A percentile compares a stretch with the other conserved stretches of the same genome.
These are phyloP conservation scores for Penstemon barbatus DNA, from an alignment of 257 asterid genomes.

Conservation along the genomic window DNA sequence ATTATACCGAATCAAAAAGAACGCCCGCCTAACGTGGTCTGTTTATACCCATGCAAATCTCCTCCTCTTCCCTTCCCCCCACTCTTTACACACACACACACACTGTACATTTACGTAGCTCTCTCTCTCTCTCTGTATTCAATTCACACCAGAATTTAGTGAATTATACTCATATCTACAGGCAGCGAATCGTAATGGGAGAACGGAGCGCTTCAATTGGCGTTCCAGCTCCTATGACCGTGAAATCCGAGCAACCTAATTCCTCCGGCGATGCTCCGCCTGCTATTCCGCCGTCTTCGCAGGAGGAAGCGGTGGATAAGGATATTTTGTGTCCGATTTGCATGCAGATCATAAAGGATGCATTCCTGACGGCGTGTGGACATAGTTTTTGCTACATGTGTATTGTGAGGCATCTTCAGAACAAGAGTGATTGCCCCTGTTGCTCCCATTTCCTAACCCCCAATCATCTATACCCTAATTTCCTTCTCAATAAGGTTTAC, in stretches of 20 bases:
- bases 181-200: conserved; percentile 42
- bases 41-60: conserved; percentile 58
- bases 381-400: conserved; percentile 95
- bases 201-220: conserved; percentile 45
- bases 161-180: neutral
- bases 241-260: conserved; percentile 43
- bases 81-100: neutral
- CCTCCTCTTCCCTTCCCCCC: conserved; percentile 24
- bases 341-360: conserved; percentile 87
- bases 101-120: neutral
- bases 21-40: conserved; percentile 67
- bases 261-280: conserved; percentile 34
- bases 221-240: conserved; percentile 50
- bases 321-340: conserved; percentile 91
- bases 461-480: conserved; percentile 74
- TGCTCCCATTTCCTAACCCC: conserved; percentile 77
- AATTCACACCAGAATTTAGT: neutral
- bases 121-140: conserved; percentile 3
- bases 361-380: conserved; percentile 81
- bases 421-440: conserved; percentile 90
- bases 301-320: conserved; percentile 51
- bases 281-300: conserved; percentile 23
- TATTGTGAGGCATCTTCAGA: conserved; percentile 75
- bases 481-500: conserved; percentile 80
- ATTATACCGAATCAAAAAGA: conserved; percentile 28